A percentile compares a stretch with the other conserved stretches of the same genome.
Conservation (phyloP, 129 eudicot species). For the Artemisia annua region DNA sequence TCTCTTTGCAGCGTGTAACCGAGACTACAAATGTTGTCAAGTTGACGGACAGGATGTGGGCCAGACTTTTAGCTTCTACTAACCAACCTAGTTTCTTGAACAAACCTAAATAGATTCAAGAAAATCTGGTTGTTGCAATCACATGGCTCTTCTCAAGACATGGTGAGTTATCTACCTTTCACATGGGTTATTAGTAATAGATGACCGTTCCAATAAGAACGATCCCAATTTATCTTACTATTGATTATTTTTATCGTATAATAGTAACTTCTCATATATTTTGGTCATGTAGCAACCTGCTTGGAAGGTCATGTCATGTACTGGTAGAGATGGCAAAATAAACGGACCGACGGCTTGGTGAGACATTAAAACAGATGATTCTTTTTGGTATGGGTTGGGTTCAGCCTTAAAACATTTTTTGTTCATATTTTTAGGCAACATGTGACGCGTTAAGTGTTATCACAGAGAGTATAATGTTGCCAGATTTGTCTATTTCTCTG, state of each 20-base stretch:
- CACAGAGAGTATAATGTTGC: too few species aligned
- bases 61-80: slow-evolving; percentile 83
- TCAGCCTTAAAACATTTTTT: too few species aligned
- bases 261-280: neutral
- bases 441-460: too few species aligned
- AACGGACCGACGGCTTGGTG: too few species aligned
- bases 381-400: too few species aligned
- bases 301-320: neutral
- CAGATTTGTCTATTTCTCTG: too few species aligned
- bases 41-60: slow-evolving; percentile 91
- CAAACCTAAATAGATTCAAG: slow-evolving; percentile 42
- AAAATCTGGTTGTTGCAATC: slow-evolving; percentile 10
- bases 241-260: neutral
- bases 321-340: too few species aligned
- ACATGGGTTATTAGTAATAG: neutral
- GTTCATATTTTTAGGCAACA: too few species aligned
- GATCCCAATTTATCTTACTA: neutral
- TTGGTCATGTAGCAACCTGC: neutral
- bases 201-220: neutral
- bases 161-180: slow-evolving; percentile 14
- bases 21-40: slow-evolving; percentile 64
- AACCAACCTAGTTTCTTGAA: slow-evolving; percentile 69
- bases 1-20: slow-evolving; percentile 69
- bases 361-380: too few species aligned
- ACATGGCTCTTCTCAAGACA: slow-evolving; percentile 3